Evolutionary conservation across 2,329 filamentous ascomycete species (phyloP), one percentile per base, ranked within the genome.

Genomic region (Epichloe gansuensis): DNA sequence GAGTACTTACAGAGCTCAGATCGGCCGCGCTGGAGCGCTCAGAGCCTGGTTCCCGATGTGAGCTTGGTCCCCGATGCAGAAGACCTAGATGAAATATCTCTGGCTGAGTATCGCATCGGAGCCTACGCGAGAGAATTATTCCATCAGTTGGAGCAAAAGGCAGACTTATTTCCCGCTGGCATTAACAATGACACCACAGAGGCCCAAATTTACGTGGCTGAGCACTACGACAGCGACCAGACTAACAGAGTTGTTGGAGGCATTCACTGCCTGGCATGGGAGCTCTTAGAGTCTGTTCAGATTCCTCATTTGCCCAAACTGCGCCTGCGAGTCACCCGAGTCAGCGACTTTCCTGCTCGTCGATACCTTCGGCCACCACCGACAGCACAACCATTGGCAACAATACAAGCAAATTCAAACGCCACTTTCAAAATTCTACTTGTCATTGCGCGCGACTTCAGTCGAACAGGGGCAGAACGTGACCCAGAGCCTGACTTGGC

Each of bases 401-500:
- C 56, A 11, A 53, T 58, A 17, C 59, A 59, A 42, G 58, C 55
- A 25, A 61, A 59, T 46, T 28, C 52, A 4, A 55, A 45, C 21
- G 54, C 53, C 5, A 55, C 51, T 5, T 61, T 61, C 49, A 61
- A 53, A 45, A 56, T 65, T 15, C 58, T 64, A n/a, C 57, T 65
- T 17, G 62, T 62, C 7, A 59, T 62, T 52, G 62, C 60, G 3
- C 56, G 62, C 1, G 61, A 63, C 49, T 64, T 63, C 15, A 60
- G 56, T 28, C 55, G 58, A 7, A 59, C 51, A 1, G 63, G 62
- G 2, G 57, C 55, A 11, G 58, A 60, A 25, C 57, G 61, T 9
- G 61, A 63, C n/a, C 59, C 63, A 12, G 62, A 64, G 53, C 62
- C 62, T 0, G 60, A 63, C 39, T 53, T 65, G 50, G 62, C 60